Percentiles rank a stretch among this genome's conserved stretches.
Evolutionary conservation across 108 stramenopile genomes (phyloP).

Genomic region (Cyclotella kingstonii): DNA sequence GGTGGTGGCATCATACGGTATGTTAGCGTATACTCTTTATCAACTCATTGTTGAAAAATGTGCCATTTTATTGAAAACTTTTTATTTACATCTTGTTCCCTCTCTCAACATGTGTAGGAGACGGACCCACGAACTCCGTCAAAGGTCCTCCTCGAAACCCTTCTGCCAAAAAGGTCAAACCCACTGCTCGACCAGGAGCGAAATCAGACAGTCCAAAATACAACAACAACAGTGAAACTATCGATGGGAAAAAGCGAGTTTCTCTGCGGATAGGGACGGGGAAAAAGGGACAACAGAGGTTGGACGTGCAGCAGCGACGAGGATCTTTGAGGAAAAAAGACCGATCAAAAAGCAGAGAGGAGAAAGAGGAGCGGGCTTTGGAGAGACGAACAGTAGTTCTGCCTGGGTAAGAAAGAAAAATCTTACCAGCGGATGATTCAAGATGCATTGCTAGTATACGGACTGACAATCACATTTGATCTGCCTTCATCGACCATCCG

Average conservation of each 20-base stretch:
- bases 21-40: neutral
- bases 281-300: conserved; percentile 58
- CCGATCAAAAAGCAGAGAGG: conserved; percentile 61
- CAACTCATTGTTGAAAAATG: neutral
- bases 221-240: neutral
- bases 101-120: conserved; percentile 3
- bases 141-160: conserved; percentile 32
- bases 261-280: conserved; percentile 72
- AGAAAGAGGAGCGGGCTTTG: conserved; percentile 62
- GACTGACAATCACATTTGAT: neutral
- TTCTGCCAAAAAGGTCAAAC: conserved; percentile 32
- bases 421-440: too few species aligned
- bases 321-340: conserved; percentile 76
- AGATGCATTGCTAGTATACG: too few species aligned
- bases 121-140: conserved; percentile 18
- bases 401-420: conserved; percentile 87
- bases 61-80: neutral
- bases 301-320: conserved; percentile 48
- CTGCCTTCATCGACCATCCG: too few species aligned
- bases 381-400: conserved; percentile 70
- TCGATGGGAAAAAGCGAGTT: conserved; percentile 11
- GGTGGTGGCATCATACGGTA: conserved; percentile 17
- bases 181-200: conserved; percentile 13
- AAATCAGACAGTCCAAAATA: neutral
- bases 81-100: neutral